Evolutionary conservation across 192 early-diverging fungal genomes (phyloP).

Genomic region (Coemansia sp.): DNA sequence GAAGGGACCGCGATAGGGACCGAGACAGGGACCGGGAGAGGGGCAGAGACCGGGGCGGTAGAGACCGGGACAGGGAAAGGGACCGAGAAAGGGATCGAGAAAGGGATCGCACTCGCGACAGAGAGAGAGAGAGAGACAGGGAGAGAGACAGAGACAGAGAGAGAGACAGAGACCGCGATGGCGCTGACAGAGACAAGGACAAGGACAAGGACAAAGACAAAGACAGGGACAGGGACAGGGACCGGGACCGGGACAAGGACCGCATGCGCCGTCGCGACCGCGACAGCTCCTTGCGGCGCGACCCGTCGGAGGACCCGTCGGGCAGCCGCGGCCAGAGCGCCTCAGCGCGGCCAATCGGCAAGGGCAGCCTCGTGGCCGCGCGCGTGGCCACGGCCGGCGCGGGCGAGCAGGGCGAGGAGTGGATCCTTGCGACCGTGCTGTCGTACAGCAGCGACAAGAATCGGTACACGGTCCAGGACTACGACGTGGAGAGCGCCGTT

Average conservation of each 20-base stretch:
- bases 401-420: conserved; percentile 26
- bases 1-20: background rate
- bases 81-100: conserved; percentile 7
- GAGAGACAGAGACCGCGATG: conserved; percentile 7
- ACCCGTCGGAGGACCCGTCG: background rate
- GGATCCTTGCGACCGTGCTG: conserved; percentile 43
- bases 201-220: conserved; percentile 11
- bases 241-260: conserved; percentile 2
- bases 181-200: conserved; percentile 5
- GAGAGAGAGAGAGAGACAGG: conserved; percentile 14
- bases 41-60: background rate
- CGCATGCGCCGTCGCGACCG: conserved; percentile 8
- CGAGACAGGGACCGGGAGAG: conserved; percentile 13
- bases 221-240: conserved; percentile 10
- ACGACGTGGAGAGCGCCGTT: conserved; percentile 36
- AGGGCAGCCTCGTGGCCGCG: conserved; percentile 38
- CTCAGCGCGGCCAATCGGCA: conserved; percentile 19
- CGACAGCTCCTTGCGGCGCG: conserved; percentile 2
- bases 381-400: conserved; percentile 20
- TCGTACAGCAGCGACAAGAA: conserved; percentile 38
- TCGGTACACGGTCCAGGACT: conserved; percentile 47
- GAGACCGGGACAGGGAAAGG: conserved; percentile 10
- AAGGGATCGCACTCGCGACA: too few species aligned
- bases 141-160: too few species aligned
- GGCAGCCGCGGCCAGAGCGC: background rate